Evolutionary conservation across 2,329 filamentous ascomycete genomes (phyloP).

Genomic region (Aspergillus pseudotamarii): DNA sequence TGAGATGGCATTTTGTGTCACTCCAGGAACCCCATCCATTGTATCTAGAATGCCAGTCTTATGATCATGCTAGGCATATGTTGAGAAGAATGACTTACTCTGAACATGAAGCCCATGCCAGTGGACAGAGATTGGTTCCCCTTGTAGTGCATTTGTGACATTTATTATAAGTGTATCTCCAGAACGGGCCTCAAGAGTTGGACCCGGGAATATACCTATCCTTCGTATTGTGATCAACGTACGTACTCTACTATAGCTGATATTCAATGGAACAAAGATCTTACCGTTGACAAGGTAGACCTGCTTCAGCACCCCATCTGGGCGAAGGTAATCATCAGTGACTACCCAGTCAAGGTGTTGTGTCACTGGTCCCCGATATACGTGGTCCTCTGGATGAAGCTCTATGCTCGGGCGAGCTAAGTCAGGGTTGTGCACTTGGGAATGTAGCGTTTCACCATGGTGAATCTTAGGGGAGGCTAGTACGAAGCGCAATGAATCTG

Average conservation of each 20-base stretch:
- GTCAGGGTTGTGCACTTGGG: constrained; percentile 4
- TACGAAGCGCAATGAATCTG: neutral
- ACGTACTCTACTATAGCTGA: neutral
- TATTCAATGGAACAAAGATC: neutral
- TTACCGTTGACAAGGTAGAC: constrained; percentile 55
- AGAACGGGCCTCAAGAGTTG: constrained; percentile 52
- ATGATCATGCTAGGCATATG: neutral
- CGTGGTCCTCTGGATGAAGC: constrained; percentile 49
- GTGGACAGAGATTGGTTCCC: constrained; percentile 48
- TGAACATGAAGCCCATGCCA: constrained; percentile 52
- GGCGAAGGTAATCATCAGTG: constrained; percentile 40
- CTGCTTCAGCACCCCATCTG: constrained; percentile 55
- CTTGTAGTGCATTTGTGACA: constrained; percentile 44
- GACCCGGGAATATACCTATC: constrained; percentile 50
- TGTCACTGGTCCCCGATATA: constrained; percentile 37
- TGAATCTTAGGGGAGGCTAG: neutral
- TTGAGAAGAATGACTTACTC: constrained; percentile 27
- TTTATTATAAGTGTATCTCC: constrained; percentile 50
- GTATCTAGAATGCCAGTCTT: constrained; percentile 22
- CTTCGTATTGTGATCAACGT: neutral
- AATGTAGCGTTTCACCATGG: neutral
- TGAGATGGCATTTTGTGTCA: constrained; percentile 68
- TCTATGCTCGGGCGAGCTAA: constrained; percentile 25
- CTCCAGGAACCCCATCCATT: constrained; percentile 71
- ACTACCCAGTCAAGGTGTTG: constrained; percentile 47